Evolutionary conservation across 1,284 basidiomycete species (phyloP), one percentile per base, ranked within the genome.

Genomic region (Apiotrichum gamsii): DNA sequence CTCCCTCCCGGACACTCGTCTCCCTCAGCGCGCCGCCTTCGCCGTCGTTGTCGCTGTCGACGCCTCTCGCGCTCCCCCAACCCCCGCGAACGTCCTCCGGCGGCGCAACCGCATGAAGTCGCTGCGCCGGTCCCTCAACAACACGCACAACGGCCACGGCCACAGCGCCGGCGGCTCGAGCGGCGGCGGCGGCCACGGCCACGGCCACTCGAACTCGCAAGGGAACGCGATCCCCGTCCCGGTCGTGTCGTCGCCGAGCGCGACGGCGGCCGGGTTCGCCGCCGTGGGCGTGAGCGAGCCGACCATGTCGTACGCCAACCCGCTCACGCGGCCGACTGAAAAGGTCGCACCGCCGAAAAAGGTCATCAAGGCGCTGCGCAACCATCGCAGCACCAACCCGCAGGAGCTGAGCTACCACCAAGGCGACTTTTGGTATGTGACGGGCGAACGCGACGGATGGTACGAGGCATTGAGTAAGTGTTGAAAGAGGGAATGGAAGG

Each of bases 401-500:
- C 84, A 89, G 64, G 86, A 97, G 65, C 81, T 99, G 45, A 82
- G 87, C 35, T 98, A 97, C 69, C 78, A 82, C 58, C 87, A 87
- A 72, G 95, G 95, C 54, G 95, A 99, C 75, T 97, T 97, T 74
- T 97, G 96, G 76, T 89, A 97, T 73, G 93, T 98, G 49, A 78
- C 89, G 29, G 81, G 82, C 54, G 89, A 94, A 75, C 61, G 70
- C 45, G 67, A 70, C 39, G 69, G 63, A 16, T 90, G 82, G 81
- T 93, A 87, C 63, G 85, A 90, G 67, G 90, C 86, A 5, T 82
- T 90, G 65, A 93, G 72, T 74, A 51, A 61, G 72, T 72, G 15
- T 11, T 28, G 25, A n/a, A n/a, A n/a, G n/a, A n/a, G n/a, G n/a
- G n/a, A n/a, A n/a, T n/a, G n/a, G n/a, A n/a, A n/a, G n/a, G n/a